Evolutionary conservation across 2,329 filamentous ascomycete species (phyloP).

Genomic region (Neofusicoccum sp.): DNA sequence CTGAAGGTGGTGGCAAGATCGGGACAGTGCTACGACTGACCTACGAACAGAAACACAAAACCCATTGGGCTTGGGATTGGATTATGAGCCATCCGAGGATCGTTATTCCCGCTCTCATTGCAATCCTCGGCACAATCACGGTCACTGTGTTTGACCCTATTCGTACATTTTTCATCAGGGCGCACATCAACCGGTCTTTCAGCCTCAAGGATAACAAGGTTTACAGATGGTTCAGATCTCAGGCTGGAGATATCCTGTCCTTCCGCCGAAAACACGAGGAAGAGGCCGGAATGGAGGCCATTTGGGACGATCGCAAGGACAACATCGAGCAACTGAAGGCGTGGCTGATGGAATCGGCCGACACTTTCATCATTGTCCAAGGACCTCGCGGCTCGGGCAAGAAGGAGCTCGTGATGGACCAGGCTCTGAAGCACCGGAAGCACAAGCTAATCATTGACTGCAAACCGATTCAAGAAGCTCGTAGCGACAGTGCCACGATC

Average conservation of each 20-base stretch:
- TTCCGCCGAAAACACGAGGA: conserved; percentile 59
- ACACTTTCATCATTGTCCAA: conserved; percentile 92
- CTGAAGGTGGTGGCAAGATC: conserved; percentile 67
- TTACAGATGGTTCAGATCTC: conserved; percentile 77
- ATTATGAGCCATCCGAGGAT: conserved; percentile 81
- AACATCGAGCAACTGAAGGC: conserved; percentile 78
- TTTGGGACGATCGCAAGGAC: conserved; percentile 83
- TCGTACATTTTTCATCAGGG: conserved; percentile 85
- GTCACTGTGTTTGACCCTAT: conserved; percentile 93
- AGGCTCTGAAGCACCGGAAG: conserved; percentile 71
- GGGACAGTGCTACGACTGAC: conserved; percentile 78
- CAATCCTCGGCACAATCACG: conserved; percentile 76
- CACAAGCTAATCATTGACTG: conserved; percentile 87
- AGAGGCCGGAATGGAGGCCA: conserved; percentile 69
- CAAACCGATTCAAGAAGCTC: conserved; percentile 86
- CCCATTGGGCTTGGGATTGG: conserved; percentile 84
- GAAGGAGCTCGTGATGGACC: conserved; percentile 79
- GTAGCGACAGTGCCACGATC: conserved; percentile 84
- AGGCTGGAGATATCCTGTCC: conserved; percentile 64
- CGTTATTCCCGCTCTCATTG: conserved; percentile 78
- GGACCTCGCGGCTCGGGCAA: conserved; percentile 91
- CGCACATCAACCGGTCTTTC: conserved; percentile 77
- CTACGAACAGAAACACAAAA: conserved; percentile 76
- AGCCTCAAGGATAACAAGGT: conserved; percentile 70
- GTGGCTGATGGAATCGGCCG: conserved; percentile 83